Conservation (phyloP, 2,329 filamentous ascomycete species). For the Daldinia sp. region DNA sequence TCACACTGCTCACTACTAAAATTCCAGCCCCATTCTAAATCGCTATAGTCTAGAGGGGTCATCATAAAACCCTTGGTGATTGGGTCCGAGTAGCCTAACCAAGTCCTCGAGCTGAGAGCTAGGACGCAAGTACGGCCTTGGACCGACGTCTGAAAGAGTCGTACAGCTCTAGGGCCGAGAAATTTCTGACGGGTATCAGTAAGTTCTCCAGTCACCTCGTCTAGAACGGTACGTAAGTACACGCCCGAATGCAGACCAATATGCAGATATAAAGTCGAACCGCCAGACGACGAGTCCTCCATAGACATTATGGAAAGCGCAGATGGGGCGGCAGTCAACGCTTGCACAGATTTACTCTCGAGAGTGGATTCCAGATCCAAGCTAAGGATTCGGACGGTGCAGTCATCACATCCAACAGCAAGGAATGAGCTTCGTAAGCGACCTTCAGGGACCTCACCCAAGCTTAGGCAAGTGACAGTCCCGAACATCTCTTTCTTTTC, state of each 20-base stretch:
- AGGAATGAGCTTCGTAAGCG: slow-evolving; percentile 90
- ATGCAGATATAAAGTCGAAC: slow-evolving; percentile 90
- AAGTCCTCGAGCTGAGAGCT: slow-evolving; percentile 91
- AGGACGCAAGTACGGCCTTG: slow-evolving; percentile 87
- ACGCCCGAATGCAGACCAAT: slow-evolving; percentile 96
- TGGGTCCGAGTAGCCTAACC: slow-evolving; percentile 92
- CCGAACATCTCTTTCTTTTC: slow-evolving; percentile 96
- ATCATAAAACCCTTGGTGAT: slow-evolving; percentile 90
- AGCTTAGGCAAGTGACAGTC: slow-evolving; percentile 92
- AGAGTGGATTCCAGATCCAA: slow-evolving; percentile 90
- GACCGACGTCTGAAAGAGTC: slow-evolving; percentile 90
- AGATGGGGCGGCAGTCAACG: slow-evolving; percentile 89
- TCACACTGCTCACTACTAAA: slow-evolving; percentile 95
- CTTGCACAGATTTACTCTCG: slow-evolving; percentile 94
- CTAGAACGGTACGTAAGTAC: slow-evolving; percentile 92
- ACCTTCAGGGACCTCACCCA: slow-evolving; percentile 93
- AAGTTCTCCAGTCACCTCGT: slow-evolving; percentile 94
- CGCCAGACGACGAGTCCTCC: slow-evolving; percentile 91
- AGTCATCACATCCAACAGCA: slow-evolving; percentile 96
- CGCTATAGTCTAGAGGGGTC: slow-evolving; percentile 88
- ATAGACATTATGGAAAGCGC: slow-evolving; percentile 93
- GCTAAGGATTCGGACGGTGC: slow-evolving; percentile 92
- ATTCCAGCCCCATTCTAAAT: slow-evolving; percentile 94
- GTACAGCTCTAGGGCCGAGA: slow-evolving; percentile 88
- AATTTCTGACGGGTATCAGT: slow-evolving; percentile 96